A percentile compares a stretch with the other conserved stretches of the same genome.
These are phyloP conservation scores for Cymodocea nodosa DNA, from an alignment of 116 monocot genomes.

Conservation along the genomic window DNA sequence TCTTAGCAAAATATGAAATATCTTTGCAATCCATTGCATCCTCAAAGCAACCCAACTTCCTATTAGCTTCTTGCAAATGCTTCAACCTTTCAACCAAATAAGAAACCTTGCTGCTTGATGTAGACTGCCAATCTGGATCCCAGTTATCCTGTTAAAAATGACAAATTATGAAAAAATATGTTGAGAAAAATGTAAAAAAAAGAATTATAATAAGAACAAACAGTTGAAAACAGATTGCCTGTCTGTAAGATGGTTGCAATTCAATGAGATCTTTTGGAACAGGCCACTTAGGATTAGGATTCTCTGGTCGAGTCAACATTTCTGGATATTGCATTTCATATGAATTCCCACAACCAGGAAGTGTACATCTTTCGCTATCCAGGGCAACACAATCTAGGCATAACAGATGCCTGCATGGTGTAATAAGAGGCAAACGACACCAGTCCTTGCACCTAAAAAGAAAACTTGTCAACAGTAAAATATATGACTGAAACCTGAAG, in stretches of 20 bases:
- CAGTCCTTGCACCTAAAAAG: slow-evolving; percentile 70
- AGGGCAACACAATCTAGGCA: slow-evolving; percentile 87
- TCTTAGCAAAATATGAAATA: neutral
- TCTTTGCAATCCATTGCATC: slow-evolving; percentile 7
- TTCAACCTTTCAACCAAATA: slow-evolving; percentile 66
- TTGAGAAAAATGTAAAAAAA: neutral
- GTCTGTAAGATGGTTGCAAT: slow-evolving; percentile 95
- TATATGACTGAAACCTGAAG: neutral
- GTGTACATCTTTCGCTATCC: slow-evolving; percentile 73
- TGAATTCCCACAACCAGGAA: slow-evolving; percentile 63
- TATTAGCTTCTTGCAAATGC: slow-evolving; percentile 41
- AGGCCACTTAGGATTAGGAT: slow-evolving; percentile 98
- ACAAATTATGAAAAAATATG: neutral
- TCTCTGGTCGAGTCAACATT: slow-evolving; percentile 77
- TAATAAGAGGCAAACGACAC: slow-evolving; percentile 93
- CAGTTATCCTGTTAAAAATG: slow-evolving; percentile 63
- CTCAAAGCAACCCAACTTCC: slow-evolving; percentile 22
- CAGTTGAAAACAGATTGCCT: slow-evolving; percentile 21
- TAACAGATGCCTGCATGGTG: slow-evolving; percentile 92
- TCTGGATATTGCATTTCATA: slow-evolving; percentile 99
- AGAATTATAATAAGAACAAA: slow-evolving; percentile 1
- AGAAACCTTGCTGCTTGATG: slow-evolving; percentile 91
- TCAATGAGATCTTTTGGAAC: slow-evolving; percentile 99
- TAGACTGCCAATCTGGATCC: slow-evolving; percentile 95
- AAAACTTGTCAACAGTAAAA: no score